A percentile compares a stretch with the other conserved stretches of the same genome.
Evolutionary conservation across 108 stramenopile genomes (phyloP).

Genomic region (Aurantiochytrium sp.): DNA sequence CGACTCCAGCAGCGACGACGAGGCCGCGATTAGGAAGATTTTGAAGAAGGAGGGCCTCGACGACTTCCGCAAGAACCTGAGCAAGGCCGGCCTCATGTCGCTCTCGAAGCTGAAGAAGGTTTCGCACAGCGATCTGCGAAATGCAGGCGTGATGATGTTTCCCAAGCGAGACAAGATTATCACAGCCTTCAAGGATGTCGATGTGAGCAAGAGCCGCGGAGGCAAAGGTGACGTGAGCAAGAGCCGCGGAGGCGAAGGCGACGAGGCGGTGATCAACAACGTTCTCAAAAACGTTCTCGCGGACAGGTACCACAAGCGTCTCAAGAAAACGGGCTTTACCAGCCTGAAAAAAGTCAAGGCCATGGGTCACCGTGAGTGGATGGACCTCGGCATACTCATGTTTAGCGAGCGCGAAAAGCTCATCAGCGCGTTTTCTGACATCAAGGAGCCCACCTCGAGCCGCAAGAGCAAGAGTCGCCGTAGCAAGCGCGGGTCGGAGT

Average conservation of each 20-base stretch:
- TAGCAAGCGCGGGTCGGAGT: background rate
- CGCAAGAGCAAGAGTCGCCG: background rate
- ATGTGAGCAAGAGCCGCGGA: background rate
- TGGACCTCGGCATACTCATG: background rate
- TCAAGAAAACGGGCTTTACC: background rate
- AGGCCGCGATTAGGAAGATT: slow-evolving; percentile 8
- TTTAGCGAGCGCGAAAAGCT: background rate
- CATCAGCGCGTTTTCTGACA: background rate
- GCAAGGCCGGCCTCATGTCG: background rate
- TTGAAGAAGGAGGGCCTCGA: background rate
- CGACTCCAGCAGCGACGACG: background rate
- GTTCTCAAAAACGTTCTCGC: background rate
- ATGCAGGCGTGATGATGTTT: background rate
- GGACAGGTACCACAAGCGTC: background rate
- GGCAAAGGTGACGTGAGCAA: too few relatives aligned
- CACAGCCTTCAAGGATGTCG: background rate
- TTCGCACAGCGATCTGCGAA: background rate
- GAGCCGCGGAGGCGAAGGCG: background rate
- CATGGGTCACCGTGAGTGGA: background rate
- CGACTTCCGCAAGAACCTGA: background rate
- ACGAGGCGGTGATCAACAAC: background rate
- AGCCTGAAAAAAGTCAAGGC: background rate
- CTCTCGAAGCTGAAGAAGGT: background rate
- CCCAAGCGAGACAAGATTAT: background rate
- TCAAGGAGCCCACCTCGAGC: background rate